Evolutionary conservation across 75 land plant species (phyloP).

Genomic region (Picea glauca): DNA sequence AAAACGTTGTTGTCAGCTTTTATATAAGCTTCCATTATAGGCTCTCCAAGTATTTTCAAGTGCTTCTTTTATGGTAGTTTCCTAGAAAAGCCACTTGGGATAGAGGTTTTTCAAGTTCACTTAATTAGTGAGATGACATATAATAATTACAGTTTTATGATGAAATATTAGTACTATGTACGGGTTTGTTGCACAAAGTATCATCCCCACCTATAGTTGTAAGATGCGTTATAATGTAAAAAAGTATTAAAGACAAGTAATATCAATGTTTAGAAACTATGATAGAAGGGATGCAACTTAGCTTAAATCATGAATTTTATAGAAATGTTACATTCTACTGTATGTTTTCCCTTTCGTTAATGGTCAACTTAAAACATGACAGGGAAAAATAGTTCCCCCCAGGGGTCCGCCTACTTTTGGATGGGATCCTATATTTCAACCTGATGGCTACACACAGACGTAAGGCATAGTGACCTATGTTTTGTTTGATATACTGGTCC

Average conservation of each 20-base stretch:
- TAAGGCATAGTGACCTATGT: constrained; percentile 24
- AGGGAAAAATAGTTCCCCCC: constrained; percentile 93
- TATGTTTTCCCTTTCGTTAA: not conserved
- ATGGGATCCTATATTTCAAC: constrained; percentile 99
- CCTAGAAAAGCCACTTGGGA: not conserved
- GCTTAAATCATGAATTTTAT: not conserved
- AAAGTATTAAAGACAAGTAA: not conserved
- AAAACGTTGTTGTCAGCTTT: not conserved
- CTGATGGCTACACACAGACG: constrained; percentile 88
- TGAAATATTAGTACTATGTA: not conserved
- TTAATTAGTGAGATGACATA: not conserved
- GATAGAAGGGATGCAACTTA: no score
- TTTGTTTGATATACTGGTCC: not conserved
- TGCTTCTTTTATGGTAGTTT: not conserved
- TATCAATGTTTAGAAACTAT: not conserved
- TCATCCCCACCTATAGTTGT: no score
- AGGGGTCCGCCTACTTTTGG: constrained; percentile 91
- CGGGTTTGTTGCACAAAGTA: no score
- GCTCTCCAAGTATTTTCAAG: not conserved
- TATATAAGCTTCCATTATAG: not conserved
- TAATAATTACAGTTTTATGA: not conserved
- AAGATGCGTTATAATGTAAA: no score
- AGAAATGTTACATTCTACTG: no score
- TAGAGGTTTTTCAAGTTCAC: not conserved
- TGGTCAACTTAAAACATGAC: constrained; percentile 5